Conservation (phyloP, 176 grass and related monocot genomes). For the bread wheat (Triticum aestivum) region IWGSC_CS_RefSeq_v2.1 NC_057802.1:325176702-325177201, state of each 20-base stretch:
- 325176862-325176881: conserved; percentile 48
- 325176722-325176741: conserved; percentile 91
- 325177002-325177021: neutral
- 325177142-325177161: neutral
- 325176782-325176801: conserved; percentile 98
- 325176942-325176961: conserved; percentile 27
- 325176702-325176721: conserved; percentile 96
- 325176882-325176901: conserved; percentile 92
- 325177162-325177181: conserved; percentile 1
- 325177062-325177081: conserved; percentile 93
- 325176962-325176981: neutral
- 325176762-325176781: conserved; percentile 93
- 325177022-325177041: conserved; percentile 95
- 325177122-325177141: neutral
- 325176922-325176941: conserved; percentile 94
- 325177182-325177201: neutral
- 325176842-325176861: conserved; percentile 92
- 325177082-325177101: conserved; percentile 53
- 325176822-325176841: conserved; percentile 71
- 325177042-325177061: conserved; percentile 98
- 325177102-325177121: conserved; percentile 4
- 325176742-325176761: conserved; percentile 94
- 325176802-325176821: conserved; percentile 76
- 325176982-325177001: conserved; percentile 1
- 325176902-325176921: conserved; percentile 94